Evolutionary conservation across 1,284 basidiomycete species (phyloP).

Genomic region (Cutaneotrichosporon mucoides): DNA sequence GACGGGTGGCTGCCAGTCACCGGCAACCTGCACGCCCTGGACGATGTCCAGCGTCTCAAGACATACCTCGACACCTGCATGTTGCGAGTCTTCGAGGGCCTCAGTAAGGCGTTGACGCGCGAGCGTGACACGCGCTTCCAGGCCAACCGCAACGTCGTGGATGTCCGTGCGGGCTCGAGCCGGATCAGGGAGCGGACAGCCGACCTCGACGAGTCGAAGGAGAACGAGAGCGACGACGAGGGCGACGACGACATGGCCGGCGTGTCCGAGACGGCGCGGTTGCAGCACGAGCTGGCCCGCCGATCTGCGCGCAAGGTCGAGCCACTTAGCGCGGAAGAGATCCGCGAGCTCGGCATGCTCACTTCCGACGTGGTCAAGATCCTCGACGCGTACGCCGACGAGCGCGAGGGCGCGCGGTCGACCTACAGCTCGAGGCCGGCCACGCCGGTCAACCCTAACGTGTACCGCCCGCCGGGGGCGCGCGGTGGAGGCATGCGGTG

Average conservation of each 20-base stretch:
- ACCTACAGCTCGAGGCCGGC: conserved; percentile 23
- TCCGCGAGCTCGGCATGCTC: conserved; percentile 68
- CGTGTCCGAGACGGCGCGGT: conserved; percentile 2
- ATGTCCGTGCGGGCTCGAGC: conserved; percentile 16
- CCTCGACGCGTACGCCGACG: conserved; percentile 50
- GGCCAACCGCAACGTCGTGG: conserved; percentile 17
- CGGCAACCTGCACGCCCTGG: conserved; percentile 71
- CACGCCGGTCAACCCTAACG: conserved; percentile 11
- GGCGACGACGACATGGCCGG: conserved; percentile 51
- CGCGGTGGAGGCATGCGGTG: conserved; percentile 1
- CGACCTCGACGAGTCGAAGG: conserved; percentile 41
- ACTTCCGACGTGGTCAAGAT: conserved; percentile 70
- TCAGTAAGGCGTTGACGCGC: conserved; percentile 50
- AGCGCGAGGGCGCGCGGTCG: conserved; percentile 34
- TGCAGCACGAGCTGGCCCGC: conserved; percentile 16
- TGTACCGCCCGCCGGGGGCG: conserved; percentile 8
- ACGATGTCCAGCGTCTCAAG: conserved; percentile 82
- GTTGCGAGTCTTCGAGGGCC: conserved; percentile 87
- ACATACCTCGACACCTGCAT: conserved; percentile 76
- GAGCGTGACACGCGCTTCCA: conserved; percentile 32
- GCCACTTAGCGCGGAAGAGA: conserved; percentile 61
- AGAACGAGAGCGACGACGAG: conserved; percentile 59
- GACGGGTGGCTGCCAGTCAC: conserved; percentile 87
- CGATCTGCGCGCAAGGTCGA: conserved; percentile 21
- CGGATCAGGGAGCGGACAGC: conserved; percentile 24